A percentile compares a stretch with the other conserved stretches of the same genome.
Conservation (phyloP, 148 eudicot species). For the Suaeda aralocaspica region DNA sequence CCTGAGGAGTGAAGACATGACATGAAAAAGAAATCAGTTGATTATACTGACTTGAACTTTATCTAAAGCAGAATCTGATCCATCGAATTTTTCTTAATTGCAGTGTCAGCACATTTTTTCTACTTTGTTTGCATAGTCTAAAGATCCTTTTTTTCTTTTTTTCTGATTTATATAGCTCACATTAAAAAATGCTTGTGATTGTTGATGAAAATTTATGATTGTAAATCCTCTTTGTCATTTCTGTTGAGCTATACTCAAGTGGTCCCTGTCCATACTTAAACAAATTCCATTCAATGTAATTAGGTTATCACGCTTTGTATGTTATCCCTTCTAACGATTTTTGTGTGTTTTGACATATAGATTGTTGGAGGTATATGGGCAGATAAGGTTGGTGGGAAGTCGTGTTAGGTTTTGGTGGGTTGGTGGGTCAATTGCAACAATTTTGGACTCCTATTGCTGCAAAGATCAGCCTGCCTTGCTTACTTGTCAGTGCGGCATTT, state of each 20-base stretch:
- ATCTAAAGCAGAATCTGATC: neutral
- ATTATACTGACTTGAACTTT: neutral
- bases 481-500: constrained; percentile 81
- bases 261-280: neutral
- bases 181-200: neutral
- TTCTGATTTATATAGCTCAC: neutral
- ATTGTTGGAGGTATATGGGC: constrained; percentile 98
- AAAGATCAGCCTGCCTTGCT: constrained; percentile 73
- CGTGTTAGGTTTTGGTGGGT: constrained; percentile 92
- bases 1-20: too few species aligned
- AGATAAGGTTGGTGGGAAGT: constrained; percentile 90
- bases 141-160: neutral
- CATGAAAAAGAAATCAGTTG: neutral
- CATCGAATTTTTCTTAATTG: neutral
- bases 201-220: neutral
- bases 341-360: constrained; percentile 36
- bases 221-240: neutral
- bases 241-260: neutral
- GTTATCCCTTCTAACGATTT: neutral
- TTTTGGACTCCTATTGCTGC: constrained; percentile 95
- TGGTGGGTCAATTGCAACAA: constrained; percentile 96
- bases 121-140: neutral
- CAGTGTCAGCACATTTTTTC: neutral
- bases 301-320: neutral
- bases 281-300: neutral